Percentiles rank a stretch among this genome's conserved stretches.
These are phyloP conservation scores for Phytophthora crassamura DNA, from an alignment of 352 stramenopile species.

Conservation along the genomic window DNA sequence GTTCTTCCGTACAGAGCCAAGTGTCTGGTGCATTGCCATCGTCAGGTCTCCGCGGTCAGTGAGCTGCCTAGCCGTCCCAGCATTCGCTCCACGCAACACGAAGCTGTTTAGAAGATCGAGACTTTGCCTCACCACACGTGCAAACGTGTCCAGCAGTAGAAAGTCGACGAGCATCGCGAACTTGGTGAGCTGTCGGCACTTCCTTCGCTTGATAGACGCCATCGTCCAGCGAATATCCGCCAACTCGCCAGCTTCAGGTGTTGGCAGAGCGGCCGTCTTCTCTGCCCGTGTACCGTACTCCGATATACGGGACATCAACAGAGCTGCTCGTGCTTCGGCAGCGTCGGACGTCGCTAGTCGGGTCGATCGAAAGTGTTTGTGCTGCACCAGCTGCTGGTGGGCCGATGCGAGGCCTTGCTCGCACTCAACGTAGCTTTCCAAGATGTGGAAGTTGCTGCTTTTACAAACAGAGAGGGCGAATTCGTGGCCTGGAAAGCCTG, in stretches of 20 bases:
- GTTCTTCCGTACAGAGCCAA: conserved; percentile 1
- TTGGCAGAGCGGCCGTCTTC: conserved; percentile 9
- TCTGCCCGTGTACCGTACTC: conserved; percentile 3
- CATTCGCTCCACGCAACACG: conserved; percentile 55
- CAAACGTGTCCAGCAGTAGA: conserved; percentile 55
- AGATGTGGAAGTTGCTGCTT: conserved; percentile 69
- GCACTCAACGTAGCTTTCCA: conserved; percentile 59
- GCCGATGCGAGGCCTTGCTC: conserved; percentile 59
- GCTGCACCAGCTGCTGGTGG: conserved; percentile 51
- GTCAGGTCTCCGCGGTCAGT: conserved; percentile 29
- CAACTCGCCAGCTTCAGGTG: conserved; percentile 32
- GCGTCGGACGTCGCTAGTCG: conserved; percentile 13
- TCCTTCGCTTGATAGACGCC: conserved; percentile 64
- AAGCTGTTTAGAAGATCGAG: conserved; percentile 48
- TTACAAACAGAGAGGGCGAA: conserved; percentile 62
- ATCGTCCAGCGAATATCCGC: conserved; percentile 77
- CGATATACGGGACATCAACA: conserved; percentile 12
- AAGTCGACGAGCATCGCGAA: conserved; percentile 68
- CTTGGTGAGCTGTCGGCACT: conserved; percentile 60
- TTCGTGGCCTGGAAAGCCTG: conserved; percentile 55
- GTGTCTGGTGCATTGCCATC: conserved; percentile 22
- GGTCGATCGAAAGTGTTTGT: conserved; percentile 58
- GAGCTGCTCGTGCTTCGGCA: conserved; percentile 28
- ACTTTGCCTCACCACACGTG: conserved; percentile 47
- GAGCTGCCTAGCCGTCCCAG: conserved; percentile 37